Percentiles rank a stretch among this genome's conserved stretches.
Evolutionary conservation across 305 asterid genomes (phyloP).

Genomic region (Fraxinus platypoda): DNA sequence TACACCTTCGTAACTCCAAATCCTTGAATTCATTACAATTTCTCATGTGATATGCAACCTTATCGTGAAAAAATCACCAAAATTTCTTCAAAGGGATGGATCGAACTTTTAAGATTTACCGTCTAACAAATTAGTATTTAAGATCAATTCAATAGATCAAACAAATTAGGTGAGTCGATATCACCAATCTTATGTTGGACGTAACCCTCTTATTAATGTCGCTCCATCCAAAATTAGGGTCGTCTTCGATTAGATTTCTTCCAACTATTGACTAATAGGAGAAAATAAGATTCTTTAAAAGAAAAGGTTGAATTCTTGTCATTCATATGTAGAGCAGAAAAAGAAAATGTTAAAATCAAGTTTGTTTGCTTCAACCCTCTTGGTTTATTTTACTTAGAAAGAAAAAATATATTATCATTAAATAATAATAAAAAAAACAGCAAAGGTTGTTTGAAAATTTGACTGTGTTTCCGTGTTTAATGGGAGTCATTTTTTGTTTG

Average conservation of each 20-base stretch:
- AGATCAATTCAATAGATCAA: background rate
- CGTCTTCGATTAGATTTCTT: background rate
- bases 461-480: slow-evolving; percentile 37
- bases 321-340: background rate
- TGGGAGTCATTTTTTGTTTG: slow-evolving; percentile 35
- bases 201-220: background rate
- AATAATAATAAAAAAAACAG: background rate
- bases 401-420: no score
- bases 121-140: background rate
- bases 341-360: background rate
- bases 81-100: background rate
- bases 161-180: background rate
- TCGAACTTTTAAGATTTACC: background rate
- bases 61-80: background rate
- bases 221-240: background rate
- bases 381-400: background rate
- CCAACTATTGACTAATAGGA: background rate
- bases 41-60: background rate
- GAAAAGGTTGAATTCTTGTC: no score
- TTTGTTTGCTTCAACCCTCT: background rate
- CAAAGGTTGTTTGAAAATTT: background rate
- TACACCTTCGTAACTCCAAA: background rate
- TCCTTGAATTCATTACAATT: background rate
- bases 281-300: background rate
- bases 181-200: background rate